Percentiles rank a stretch among this genome's conserved stretches.
Evolutionary conservation across 139 green algal species (phyloP).

Genomic region (Closterium sp.): DNA sequence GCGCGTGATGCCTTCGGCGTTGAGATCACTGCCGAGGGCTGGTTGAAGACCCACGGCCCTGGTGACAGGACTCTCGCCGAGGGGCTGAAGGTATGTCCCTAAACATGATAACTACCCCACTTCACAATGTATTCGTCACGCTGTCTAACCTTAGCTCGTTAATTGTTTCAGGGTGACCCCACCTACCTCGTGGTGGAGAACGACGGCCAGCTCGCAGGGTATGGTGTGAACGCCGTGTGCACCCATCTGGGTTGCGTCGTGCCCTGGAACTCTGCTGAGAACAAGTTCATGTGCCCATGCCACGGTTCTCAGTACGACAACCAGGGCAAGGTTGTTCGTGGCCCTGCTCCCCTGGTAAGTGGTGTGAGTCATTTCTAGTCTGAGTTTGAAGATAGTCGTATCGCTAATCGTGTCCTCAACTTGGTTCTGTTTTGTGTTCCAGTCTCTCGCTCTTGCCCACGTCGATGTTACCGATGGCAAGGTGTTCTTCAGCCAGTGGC

Average conservation of each 20-base stretch:
- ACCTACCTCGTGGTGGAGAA: conserved; percentile 95
- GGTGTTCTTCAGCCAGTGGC: conserved; percentile 89
- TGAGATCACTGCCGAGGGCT: conserved; percentile 76
- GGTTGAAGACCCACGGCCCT: conserved; percentile 81
- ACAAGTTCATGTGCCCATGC: conserved; percentile 99
- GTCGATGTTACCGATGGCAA: conserved; percentile 68
- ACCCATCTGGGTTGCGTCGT: conserved; percentile 99
- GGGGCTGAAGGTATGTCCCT: conserved; percentile 88
- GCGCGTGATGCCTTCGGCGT: conserved; percentile 97
- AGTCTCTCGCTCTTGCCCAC: conserved; percentile 94
- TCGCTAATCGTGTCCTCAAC: no score
- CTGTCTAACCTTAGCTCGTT: not conserved
- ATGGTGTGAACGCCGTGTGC: conserved; percentile 98
- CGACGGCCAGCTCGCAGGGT: conserved; percentile 82
- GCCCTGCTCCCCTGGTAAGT: conserved; percentile 82
- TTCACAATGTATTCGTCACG: not conserved
- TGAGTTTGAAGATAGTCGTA: no score
- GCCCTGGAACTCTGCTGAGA: conserved; percentile 96
- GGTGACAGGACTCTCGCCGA: conserved; percentile 84
- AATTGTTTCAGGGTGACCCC: conserved; percentile 73
- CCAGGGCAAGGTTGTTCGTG: conserved; percentile 91
- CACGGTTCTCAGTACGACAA: conserved; percentile 98
- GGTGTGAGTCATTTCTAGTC: no score
- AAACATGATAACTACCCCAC: not conserved
- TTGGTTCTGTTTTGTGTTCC: conserved; percentile 7